phyloP scores from a whole-genome alignment of 2,329 filamentous ascomycete species.

The Colletotrichum cereale region DNA sequence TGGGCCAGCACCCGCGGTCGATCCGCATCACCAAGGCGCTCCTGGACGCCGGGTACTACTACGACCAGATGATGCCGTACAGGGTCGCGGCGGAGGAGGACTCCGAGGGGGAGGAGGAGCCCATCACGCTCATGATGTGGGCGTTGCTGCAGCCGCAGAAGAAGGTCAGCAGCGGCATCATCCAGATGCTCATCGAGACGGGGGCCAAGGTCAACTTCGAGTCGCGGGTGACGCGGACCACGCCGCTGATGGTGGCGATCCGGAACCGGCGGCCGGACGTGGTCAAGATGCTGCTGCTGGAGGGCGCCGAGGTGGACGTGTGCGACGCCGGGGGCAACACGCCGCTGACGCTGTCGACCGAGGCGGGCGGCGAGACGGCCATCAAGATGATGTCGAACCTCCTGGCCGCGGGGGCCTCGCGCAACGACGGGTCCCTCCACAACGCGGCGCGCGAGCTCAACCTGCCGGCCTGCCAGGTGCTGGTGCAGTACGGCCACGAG shows the following conservation, averaged over 20 bases:
- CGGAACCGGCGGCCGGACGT: conserved; percentile 67
- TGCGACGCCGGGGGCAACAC: conserved; percentile 69
- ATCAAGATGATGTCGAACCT: conserved; percentile 67
- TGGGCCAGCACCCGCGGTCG: conserved; percentile 68
- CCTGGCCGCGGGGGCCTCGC: conserved; percentile 66
- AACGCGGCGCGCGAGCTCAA: conserved; percentile 73
- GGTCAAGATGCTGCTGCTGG: conserved; percentile 67
- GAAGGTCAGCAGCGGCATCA: conserved; percentile 68
- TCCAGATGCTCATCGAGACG: conserved; percentile 67
- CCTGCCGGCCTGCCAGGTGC: conserved; percentile 64
- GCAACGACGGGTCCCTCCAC: conserved; percentile 76
- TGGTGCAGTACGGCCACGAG: conserved; percentile 71
- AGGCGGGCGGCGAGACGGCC: conserved; percentile 64
- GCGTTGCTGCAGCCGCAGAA: conserved; percentile 73
- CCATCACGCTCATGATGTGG: conserved; percentile 70
- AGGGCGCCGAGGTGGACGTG: conserved; percentile 71
- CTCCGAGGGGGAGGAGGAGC: conserved; percentile 67
- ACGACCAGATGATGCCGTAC: conserved; percentile 64
- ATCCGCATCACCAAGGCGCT: conserved; percentile 64
- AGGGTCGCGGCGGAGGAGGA: conserved; percentile 60
- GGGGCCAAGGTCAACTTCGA: conserved; percentile 70
- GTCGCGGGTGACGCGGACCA: conserved; percentile 63
- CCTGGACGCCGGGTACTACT: conserved; percentile 69
- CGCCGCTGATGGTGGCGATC: conserved; percentile 72
- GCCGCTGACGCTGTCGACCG: conserved; percentile 71